These are phyloP conservation scores for Salix caprea DNA, from an alignment of 345 rosid genomes.

Conservation along the genomic window DNA sequence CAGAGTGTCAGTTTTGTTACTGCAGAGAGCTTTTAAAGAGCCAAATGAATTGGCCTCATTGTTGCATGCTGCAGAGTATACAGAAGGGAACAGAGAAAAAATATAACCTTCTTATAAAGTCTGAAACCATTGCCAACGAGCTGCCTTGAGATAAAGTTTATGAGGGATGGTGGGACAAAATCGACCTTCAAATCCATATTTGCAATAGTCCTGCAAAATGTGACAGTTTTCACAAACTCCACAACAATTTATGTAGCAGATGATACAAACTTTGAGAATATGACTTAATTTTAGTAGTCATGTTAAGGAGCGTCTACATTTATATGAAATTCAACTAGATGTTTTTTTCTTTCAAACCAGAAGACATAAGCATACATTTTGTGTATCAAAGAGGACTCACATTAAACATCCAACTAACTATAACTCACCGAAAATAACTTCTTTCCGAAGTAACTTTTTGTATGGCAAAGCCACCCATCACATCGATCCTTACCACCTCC, in stretches of 20 bases:
- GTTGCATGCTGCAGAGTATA: not conserved
- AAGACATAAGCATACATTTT: not conserved
- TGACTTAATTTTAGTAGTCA: not conserved
- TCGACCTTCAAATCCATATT: slow-evolving; percentile 86
- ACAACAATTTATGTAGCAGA: not conserved
- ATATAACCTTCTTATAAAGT: slow-evolving; percentile 82
- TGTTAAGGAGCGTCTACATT: too few relatives aligned
- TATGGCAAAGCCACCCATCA: slow-evolving; percentile 81
- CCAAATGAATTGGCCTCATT: slow-evolving; percentile 1
- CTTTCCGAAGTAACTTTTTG: slow-evolving; percentile 76
- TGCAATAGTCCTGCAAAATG: slow-evolving; percentile 64
- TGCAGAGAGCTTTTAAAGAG: not conserved
- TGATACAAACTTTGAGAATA: not conserved
- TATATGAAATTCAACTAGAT: not conserved
- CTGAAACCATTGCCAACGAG: slow-evolving; percentile 82
- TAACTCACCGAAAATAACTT: slow-evolving; percentile 77
- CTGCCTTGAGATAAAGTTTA: slow-evolving; percentile 88
- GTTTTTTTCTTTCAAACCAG: not conserved
- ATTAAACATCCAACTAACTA: not conserved
- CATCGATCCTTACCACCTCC: slow-evolving; percentile 68
- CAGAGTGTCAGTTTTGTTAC: not conserved
- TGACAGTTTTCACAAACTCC: slow-evolving; percentile 7
- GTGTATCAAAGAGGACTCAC: not conserved
- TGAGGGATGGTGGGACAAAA: slow-evolving; percentile 79
- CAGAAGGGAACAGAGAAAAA: not conserved